Base-by-base conservation (phyloP, 768 basidiomycete species). In the Russula virescens region DNA sequence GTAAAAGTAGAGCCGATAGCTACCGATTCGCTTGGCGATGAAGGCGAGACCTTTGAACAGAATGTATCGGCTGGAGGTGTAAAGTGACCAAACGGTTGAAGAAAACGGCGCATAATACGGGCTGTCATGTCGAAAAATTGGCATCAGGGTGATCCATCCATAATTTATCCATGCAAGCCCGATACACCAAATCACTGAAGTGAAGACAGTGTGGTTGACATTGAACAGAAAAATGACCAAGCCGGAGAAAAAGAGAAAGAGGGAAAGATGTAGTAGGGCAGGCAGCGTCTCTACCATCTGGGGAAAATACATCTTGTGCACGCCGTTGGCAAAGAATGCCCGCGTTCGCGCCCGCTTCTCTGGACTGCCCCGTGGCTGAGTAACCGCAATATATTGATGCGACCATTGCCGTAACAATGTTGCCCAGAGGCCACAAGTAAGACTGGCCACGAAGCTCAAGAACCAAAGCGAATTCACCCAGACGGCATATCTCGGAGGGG, bases 391-490 rank as follows among this genome's bases (percentile, higher is more conserved):
- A n/a, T 57, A 55, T n/a, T 23, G 48, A 16, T 23, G 50, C 11
- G 35, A 23, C 50, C 50, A 53, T 10, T 16, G 9, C 6, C 14
- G 38, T 10, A 7, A 26, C 40, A 13, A 43, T 14, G 43, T 56
- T 2, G 48, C 61, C 26, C 28, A 48, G 1, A 56, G 11, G 3
- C 54, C 31, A 21, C 52, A 53, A 5, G 14, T 28, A 1, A 57
- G 25, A 9, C 46, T 34, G 38, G 35, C 28, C 5, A 21, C 9
- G 14, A 64, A 34, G 38, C 65, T 59, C 55, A 45, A 5, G 54
- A 50, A 55, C 62, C 62, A 66, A 11, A 59, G 3, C 6, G 40
- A 18, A 13, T 66, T 65, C 38, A 64, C 46, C 14, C 46, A 23
- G 25, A 52, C 1, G 2, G 46, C 26, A 54, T 53, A 55, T 40